Evolutionary conservation across 2,329 filamentous ascomycete genomes (phyloP).

Genomic region (Ascomycota sp.): DNA sequence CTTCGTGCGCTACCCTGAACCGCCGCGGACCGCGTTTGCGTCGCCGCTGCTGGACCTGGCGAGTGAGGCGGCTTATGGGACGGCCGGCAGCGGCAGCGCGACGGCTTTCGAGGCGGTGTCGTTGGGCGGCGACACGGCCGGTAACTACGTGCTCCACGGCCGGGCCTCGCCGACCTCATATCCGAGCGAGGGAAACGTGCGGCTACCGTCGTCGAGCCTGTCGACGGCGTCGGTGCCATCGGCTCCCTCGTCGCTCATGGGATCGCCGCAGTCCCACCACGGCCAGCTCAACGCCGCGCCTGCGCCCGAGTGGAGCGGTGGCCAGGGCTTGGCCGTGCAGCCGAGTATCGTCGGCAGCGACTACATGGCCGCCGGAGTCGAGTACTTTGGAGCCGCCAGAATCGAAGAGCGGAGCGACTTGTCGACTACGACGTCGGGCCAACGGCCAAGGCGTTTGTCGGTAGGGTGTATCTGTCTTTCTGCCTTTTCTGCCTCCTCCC

Average conservation of each 20-base stretch:
- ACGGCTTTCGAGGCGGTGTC: constrained; percentile 24
- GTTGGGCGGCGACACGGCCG: constrained; percentile 24
- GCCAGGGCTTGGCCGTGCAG: constrained; percentile 32
- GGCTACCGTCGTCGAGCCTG: constrained; percentile 32
- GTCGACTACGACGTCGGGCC: constrained; percentile 17
- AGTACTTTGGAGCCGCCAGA: constrained; percentile 29
- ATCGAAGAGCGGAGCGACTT: constrained; percentile 30
- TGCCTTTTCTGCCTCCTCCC: background rate
- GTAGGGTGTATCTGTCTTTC: constrained; percentile 21
- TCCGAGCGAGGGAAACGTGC: constrained; percentile 28
- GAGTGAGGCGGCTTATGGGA: constrained; percentile 21
- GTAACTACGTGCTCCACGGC: constrained; percentile 24
- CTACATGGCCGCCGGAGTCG: constrained; percentile 29
- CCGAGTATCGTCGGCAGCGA: constrained; percentile 41
- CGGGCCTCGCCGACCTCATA: constrained; percentile 28
- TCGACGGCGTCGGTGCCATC: constrained; percentile 43
- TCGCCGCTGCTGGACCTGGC: constrained; percentile 25
- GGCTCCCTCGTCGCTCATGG: constrained; percentile 44
- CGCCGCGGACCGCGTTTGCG: constrained; percentile 18
- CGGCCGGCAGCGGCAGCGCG: constrained; percentile 2
- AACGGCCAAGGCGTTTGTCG: constrained; percentile 31
- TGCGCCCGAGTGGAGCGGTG: constrained; percentile 36
- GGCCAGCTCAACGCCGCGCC: constrained; percentile 35
- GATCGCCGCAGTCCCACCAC: constrained; percentile 44
- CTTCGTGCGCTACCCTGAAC: constrained; percentile 25